Evolutionary conservation across 345 rosid species (phyloP), one percentile per base, ranked within the genome.

Genomic region (Corymbia maculata): DNA sequence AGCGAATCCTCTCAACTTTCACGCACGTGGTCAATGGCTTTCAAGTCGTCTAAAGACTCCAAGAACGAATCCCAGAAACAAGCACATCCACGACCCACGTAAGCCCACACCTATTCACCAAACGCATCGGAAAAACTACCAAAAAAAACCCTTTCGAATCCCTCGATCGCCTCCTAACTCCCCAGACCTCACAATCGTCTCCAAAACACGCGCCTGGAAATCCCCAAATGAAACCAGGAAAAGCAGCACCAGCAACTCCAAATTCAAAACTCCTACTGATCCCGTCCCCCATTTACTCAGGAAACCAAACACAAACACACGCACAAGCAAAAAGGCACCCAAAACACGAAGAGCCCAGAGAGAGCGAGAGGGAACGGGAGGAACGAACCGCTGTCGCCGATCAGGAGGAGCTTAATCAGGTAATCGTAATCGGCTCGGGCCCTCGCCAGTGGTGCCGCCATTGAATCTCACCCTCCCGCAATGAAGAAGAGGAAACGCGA

Each of bases 371-470:
- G 14, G 36, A 9, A 55, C 19, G 87, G 55, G 10, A 9, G 59
- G 15, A 66, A 85, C 89, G 68, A 49, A 88, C 89, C 89, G 89
- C 89, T 88, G 52, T 88, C 89, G 80, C 89, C 89, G 55, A 88
- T 88, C 87, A 88, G 57, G 82, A 88, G 89, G 36, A 88, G 89
- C 89, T 88, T 88, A 22, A 88, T 88, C 80, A 88, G 89, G 87
- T 59, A 88, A 61, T 88, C 89, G 61, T 88, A 85, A 88, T 88
- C 89, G 51, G 89, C 89, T 36, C 89, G 80, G 52, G 89, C 89
- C 51, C 89, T 88, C 21, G 87, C 89, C 49, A 87, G 89, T 61
- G 89, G 89, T 36, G 89, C 89, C 13, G 89, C 89, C 89, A 88
- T 88, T 26, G 47, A 75, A 52, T 85, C 90, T 66, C 66, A 51